Conservation (phyloP, 2,329 filamentous ascomycete genomes). For the Lecanoromycetidae sp. region DNA sequence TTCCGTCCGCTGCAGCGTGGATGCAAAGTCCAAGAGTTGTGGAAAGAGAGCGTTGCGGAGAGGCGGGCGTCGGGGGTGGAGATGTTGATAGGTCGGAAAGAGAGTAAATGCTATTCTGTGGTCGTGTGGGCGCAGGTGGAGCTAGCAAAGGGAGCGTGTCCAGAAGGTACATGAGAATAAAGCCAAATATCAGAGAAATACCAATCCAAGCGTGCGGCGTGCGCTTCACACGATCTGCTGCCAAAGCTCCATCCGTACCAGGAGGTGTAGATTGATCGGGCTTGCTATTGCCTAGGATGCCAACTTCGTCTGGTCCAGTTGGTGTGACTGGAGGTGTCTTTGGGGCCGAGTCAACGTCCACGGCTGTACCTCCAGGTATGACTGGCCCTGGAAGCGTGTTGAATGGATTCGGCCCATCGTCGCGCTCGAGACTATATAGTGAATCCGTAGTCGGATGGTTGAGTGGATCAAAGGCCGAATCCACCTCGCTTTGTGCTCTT, state of each 20-base stretch:
- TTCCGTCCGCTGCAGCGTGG: slow-evolving; percentile 87
- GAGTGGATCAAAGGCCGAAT: not conserved
- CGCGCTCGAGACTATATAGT: not conserved
- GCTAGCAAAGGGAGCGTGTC: slow-evolving; percentile 71
- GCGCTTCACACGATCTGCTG: slow-evolving; percentile 17
- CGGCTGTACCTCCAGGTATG: slow-evolving; percentile 18
- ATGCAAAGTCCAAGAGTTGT: slow-evolving; percentile 93
- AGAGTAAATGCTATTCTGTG: slow-evolving; percentile 60
- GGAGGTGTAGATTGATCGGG: not conserved
- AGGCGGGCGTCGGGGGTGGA: slow-evolving; percentile 37
- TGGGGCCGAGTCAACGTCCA: slow-evolving; percentile 10
- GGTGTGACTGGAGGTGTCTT: slow-evolving; percentile 20
- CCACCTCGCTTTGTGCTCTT: not conserved
- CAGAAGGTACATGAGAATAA: slow-evolving; percentile 93
- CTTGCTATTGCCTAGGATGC: slow-evolving; percentile 12
- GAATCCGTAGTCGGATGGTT: not conserved
- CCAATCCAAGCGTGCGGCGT: slow-evolving; percentile 67
- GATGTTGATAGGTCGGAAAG: slow-evolving; percentile 44
- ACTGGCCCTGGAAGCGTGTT: slow-evolving; percentile 23
- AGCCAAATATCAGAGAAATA: slow-evolving; percentile 73
- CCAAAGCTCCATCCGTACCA: not conserved
- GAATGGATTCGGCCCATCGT: slow-evolving; percentile 15
- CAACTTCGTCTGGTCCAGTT: slow-evolving; percentile 21
- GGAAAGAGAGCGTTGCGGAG: slow-evolving; percentile 51
- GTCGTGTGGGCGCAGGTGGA: slow-evolving; percentile 49